Percentiles rank a stretch among this genome's conserved stretches.
Conservation (phyloP, 768 basidiomycete genomes). For the Lactifluus subvellereus region DNA sequence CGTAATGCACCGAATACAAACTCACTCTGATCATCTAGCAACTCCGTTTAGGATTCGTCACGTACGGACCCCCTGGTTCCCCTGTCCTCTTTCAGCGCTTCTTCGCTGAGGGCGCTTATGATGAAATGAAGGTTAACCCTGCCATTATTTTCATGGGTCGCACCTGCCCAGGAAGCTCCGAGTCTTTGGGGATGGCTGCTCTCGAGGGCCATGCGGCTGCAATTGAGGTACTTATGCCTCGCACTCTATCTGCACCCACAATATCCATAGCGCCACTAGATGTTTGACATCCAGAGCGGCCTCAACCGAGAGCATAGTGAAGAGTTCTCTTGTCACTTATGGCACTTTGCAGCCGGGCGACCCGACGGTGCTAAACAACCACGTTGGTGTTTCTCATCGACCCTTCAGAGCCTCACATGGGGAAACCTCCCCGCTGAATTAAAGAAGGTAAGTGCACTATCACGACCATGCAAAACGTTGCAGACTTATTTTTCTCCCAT, state of each 20-base stretch:
- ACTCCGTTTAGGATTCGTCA: not conserved
- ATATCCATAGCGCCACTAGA: not conserved
- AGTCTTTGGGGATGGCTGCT: not conserved
- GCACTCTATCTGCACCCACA: not conserved
- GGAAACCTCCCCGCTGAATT: not conserved
- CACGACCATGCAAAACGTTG: too few species aligned
- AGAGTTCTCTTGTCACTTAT: not conserved
- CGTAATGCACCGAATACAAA: too few species aligned
- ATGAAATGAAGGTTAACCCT: not conserved
- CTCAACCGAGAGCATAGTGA: not conserved
- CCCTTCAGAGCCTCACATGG: not conserved
- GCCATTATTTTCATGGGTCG: not conserved
- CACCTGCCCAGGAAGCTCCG: not conserved
- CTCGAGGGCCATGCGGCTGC: not conserved
- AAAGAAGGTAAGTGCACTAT: not conserved
- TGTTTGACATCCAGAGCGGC: not conserved
- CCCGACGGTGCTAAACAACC: not conserved
- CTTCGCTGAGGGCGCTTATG: not conserved
- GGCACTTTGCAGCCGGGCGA: not conserved
- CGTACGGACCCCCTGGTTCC: not conserved
- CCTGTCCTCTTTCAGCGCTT: not conserved
- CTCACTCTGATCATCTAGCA: not conserved
- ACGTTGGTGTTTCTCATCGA: not conserved
- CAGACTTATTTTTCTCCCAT: not conserved
- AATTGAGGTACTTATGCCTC: not conserved